Evolutionary conservation across 192 early-diverging fungal species (phyloP), one percentile per base, ranked within the genome.

Genomic region (Phlyctochytrium bullatum): DNA sequence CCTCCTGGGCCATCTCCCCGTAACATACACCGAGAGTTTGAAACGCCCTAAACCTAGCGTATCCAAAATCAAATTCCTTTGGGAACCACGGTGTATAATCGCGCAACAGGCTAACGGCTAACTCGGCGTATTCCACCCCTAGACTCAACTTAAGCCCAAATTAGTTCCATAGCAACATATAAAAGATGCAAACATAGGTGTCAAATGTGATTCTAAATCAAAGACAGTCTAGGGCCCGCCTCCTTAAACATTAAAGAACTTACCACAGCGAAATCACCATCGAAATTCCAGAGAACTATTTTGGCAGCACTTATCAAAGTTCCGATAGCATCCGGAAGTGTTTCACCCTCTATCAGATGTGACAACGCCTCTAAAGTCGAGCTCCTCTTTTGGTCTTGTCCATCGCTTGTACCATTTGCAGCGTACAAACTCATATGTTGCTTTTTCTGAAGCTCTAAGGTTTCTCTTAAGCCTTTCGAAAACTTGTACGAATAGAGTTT

Each of bases 1-100:
- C 76, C 71, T 84, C 83, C 47, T 54, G 40, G 0, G 69, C 78
- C 14, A 80, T 57, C 56, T 84, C 83, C 6, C 78, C 78, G 61
- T 73, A 78, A 16, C 73, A 68, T 17, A 82, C 60, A 14, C 78
- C 83, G 14, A 78, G 58, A 23, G 53, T 76, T 51, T 76, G 69
- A 52, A 51, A 30, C 29, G 73, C 67, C 20, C 52, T n/a, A n/a
- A n/a, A n/a, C n/a, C n/a, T n/a, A n/a, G n/a, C n/a, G n/a, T n/a
- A n/a, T n/a, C n/a, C n/a, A n/a, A n/a, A n/a, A n/a, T n/a, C n/a
- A n/a, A n/a, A n/a, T 34, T 54, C 50, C 60, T 40, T 32, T 62
- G 34, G 0, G 36, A 61, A 16, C 25, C 3, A 28, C n/a, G 66
- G 2, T 6, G 71, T 76, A 59, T 78, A 69, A 10, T 68, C 64